Base-by-base conservation (phyloP, 306 rosid species). In the Glycine latifolia region DNA sequence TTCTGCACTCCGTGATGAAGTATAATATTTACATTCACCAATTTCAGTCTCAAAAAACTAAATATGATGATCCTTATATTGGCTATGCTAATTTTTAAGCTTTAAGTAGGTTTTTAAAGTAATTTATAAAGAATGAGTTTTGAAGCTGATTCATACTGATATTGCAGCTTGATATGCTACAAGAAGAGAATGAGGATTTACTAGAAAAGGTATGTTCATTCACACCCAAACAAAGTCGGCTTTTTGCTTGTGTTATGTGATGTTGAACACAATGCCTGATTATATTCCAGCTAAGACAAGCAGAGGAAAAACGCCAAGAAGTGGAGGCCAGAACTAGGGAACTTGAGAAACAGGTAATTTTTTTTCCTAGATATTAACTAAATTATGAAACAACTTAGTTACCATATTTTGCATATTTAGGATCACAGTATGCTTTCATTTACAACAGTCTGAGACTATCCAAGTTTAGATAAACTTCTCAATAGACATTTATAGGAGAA, bases 1-100 rank as follows among this genome's bases (percentile, higher is more conserved):
- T 87, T 92, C 99, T 76, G 97, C 98, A 13, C 98, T 96, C 43
- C 98, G 94, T 39, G 99, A 96, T 89, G 98, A 94, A 88, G 99
- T 96, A 92, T 49, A 86, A 58, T 62, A 77, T 55, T 70, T 61
- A 60, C 31, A 26, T 26, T 26, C 31, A 26, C 31, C 31, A 26
- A 26, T 26, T 26, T 26, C 31, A 26, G 31, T 26, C 31, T 26
- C 31, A 1, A 26, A 26, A 26, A 26, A 26, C 31, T 26, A 26
- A 26, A 26, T 26, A 26, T 1, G 2, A 26, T 20, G 26, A 20
- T 20, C 26, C 26, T 20, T 20, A 20, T 26, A 26, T 26, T 26
- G 31, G 31, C 31, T 26, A 26, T 26, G 31, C 31, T 26, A 26
- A 26, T 26, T 26, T 26, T 26, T 74, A 26, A 53, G 74, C 44